These are phyloP conservation scores for Penicillium paxilli DNA, from an alignment of 495 filamentous ascomycete genomes.

Conservation along the genomic window DNA sequence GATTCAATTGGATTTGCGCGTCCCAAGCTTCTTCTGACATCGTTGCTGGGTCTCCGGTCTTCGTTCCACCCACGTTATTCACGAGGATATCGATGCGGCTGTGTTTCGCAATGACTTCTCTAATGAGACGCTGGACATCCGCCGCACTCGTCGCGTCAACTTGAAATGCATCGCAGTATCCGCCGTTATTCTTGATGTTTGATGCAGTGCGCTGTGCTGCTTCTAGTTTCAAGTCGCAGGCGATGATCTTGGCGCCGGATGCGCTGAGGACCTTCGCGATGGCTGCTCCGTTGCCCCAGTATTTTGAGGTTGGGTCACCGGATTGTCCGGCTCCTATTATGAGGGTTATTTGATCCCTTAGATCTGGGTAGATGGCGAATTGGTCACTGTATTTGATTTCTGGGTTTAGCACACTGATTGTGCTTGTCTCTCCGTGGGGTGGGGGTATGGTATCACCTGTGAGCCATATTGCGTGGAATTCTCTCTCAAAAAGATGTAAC, in stretches of 20 bases:
- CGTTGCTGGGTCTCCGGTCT: constrained; percentile 44
- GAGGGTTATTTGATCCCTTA: constrained; percentile 38
- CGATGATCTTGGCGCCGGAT: constrained; percentile 41
- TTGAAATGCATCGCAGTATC: constrained; percentile 25
- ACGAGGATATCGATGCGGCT: constrained; percentile 53
- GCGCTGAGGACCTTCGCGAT: constrained; percentile 36
- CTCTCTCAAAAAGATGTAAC: no score
- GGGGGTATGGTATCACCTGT: not conserved
- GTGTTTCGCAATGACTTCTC: constrained; percentile 37
- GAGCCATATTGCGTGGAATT: not conserved
- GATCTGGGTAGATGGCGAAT: constrained; percentile 19
- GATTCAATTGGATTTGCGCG: constrained; percentile 45
- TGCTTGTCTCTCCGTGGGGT: not conserved
- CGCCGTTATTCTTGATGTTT: constrained; percentile 27
- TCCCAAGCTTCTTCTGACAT: constrained; percentile 50
- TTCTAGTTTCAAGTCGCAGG: constrained; percentile 38
- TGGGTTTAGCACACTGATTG: not conserved
- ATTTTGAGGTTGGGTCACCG: constrained; percentile 16
- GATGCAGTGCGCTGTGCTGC: constrained; percentile 35
- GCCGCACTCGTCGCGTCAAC: constrained; percentile 40
- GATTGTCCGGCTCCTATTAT: constrained; percentile 48
- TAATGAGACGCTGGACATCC: constrained; percentile 36
- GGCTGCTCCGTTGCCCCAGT: constrained; percentile 48
- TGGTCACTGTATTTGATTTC: not conserved
- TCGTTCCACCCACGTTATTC: constrained; percentile 49